phyloP scores from a whole-genome alignment of 192 early-diverging fungal genomes.

The Lobulomyces angularis region DNA sequence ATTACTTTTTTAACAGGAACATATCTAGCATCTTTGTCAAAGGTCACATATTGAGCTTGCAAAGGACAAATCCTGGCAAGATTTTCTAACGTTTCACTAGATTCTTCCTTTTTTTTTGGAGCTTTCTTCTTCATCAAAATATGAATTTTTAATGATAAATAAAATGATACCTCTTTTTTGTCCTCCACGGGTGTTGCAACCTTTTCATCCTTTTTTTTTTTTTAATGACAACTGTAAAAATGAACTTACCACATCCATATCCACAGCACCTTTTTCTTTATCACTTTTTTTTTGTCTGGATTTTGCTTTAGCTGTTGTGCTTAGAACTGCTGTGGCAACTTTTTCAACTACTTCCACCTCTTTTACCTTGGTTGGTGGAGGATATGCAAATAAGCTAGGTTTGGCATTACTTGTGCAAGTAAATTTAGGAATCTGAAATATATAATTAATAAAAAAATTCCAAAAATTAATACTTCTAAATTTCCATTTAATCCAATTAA shows the following conservation, averaged over 20 bases:
- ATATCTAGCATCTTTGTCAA: slow-evolving; percentile 76
- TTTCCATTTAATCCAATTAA: slow-evolving; percentile 89
- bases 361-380: slow-evolving; percentile 70
- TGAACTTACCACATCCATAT: slow-evolving; percentile 1
- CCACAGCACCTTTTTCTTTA: slow-evolving; percentile 47
- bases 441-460: slow-evolving; percentile 1
- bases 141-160: background rate
- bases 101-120: slow-evolving; percentile 57
- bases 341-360: slow-evolving; percentile 71
- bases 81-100: slow-evolving; percentile 69
- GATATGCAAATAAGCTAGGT: slow-evolving; percentile 88
- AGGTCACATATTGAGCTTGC: slow-evolving; percentile 77
- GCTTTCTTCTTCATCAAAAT: slow-evolving; percentile 3
- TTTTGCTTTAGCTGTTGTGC: slow-evolving; percentile 87
- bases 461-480: slow-evolving; percentile 35
- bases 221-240: slow-evolving; percentile 13
- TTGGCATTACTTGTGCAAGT: slow-evolving; percentile 73
- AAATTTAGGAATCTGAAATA: slow-evolving; percentile 61
- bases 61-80: slow-evolving; percentile 74
- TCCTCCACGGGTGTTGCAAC: slow-evolving; percentile 10
- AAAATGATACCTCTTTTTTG: slow-evolving; percentile 2
- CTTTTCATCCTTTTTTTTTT: slow-evolving; percentile 48
- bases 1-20: slow-evolving; percentile 72
- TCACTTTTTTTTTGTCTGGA: slow-evolving; percentile 71
- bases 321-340: slow-evolving; percentile 88